Evolutionary conservation across 176 grass and related monocot genomes (phyloP).

Genomic region (Zoysia japonica): DNA sequence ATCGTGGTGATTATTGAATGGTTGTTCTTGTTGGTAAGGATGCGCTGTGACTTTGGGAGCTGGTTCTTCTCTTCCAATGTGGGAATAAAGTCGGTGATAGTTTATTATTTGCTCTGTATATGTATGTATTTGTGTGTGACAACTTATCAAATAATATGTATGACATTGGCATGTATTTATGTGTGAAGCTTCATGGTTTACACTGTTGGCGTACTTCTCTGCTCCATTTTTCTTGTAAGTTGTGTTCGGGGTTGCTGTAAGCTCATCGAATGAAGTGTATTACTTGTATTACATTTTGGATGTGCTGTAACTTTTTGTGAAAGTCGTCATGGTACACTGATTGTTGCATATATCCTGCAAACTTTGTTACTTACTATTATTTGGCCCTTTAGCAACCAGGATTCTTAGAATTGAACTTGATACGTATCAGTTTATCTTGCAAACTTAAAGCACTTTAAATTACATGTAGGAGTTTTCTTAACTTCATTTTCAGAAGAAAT

Average conservation of each 20-base stretch:
- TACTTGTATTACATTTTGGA: not conserved
- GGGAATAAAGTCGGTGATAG: slow-evolving; percentile 44
- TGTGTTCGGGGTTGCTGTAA: slow-evolving; percentile 15
- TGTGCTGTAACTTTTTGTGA: not conserved
- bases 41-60: slow-evolving; percentile 36
- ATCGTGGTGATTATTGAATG: slow-evolving; percentile 63
- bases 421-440: not conserved
- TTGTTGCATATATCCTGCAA: not conserved
- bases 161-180: slow-evolving; percentile 23
- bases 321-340: not conserved
- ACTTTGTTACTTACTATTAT: not conserved
- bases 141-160: not conserved
- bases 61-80: slow-evolving; percentile 39
- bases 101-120: slow-evolving; percentile 27
- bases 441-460: not conserved
- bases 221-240: not conserved
- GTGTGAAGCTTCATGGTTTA: not conserved
- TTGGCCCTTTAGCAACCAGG: not conserved
- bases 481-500: not conserved
- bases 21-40: slow-evolving; percentile 10
- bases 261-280: not conserved
- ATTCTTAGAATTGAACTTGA: slow-evolving; percentile 1
- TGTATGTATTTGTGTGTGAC: slow-evolving; percentile 47
- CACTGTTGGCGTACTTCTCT: slow-evolving; percentile 6
- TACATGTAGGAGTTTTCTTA: not conserved